Conservation (phyloP, 2,329 filamentous ascomycete species). For the Teratosphaeria epicoccoides region DNA sequence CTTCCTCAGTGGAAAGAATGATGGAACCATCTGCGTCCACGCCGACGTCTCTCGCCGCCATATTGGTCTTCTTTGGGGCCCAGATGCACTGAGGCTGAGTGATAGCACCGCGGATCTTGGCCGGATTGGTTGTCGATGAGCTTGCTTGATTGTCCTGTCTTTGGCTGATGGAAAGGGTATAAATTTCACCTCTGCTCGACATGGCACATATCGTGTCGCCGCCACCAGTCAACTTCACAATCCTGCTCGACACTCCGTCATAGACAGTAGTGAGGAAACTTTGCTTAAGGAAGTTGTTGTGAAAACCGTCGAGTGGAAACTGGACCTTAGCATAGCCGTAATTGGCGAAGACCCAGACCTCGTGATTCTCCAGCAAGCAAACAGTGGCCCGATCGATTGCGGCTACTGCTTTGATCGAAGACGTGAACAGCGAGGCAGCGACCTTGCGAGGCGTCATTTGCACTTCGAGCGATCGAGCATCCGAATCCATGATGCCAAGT, state of each 20-base stretch:
- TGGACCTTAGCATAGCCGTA: conserved; percentile 89
- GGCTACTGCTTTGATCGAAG: conserved; percentile 64
- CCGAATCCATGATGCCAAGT: conserved; percentile 85
- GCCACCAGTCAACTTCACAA: conserved; percentile 68
- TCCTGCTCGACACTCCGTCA: conserved; percentile 54
- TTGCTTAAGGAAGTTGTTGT: conserved; percentile 56
- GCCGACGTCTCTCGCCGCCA: conserved; percentile 75
- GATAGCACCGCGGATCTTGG: conserved; percentile 75
- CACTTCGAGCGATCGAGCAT: conserved; percentile 80
- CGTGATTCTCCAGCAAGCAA: conserved; percentile 73
- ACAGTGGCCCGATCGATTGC: conserved; percentile 86
- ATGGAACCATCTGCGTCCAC: conserved; percentile 90
- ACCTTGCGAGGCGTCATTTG: conserved; percentile 77
- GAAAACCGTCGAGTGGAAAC: conserved; percentile 67
- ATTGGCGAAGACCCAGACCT: conserved; percentile 88
- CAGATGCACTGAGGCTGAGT: conserved; percentile 73
- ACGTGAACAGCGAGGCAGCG: conserved; percentile 68
- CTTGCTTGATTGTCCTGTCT: conserved; percentile 50
- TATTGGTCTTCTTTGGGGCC: conserved; percentile 73
- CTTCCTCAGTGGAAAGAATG: conserved; percentile 84
- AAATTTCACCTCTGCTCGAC: conserved; percentile 75
- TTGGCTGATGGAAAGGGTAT: conserved; percentile 66
- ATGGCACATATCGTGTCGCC: conserved; percentile 88
- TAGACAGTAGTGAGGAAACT: conserved; percentile 56
- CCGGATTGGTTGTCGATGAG: conserved; percentile 81